Percentiles rank a stretch among this genome's conserved stretches.
phyloP scores from a whole-genome alignment of 2,329 filamentous ascomycete species.

The Neurospora sp. region DNA sequence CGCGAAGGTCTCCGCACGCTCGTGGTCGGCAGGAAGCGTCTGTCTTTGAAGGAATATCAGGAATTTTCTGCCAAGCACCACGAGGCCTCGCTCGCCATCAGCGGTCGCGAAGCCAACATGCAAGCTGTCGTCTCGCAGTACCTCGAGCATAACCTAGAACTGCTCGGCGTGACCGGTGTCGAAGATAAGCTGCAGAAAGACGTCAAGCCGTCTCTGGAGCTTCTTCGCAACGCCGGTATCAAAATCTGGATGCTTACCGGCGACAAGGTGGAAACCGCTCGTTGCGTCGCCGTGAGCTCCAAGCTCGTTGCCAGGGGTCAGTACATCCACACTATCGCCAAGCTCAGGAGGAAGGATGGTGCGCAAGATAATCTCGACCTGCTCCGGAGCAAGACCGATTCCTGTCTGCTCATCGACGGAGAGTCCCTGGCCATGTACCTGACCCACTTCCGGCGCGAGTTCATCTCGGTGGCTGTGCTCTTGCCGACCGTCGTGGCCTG shows the following conservation, averaged over 20 bases:
- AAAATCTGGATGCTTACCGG: conserved; percentile 99
- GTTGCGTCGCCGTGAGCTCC: conserved; percentile 89
- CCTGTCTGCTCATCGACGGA: conserved; percentile 86
- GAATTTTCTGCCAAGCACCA: conserved; percentile 69
- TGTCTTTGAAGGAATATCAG: conserved; percentile 68
- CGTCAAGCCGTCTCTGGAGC: conserved; percentile 89
- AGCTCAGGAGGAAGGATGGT: conserved; percentile 71
- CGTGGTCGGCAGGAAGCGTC: conserved; percentile 83
- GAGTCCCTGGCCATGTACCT: conserved; percentile 81
- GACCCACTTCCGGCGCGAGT: conserved; percentile 69
- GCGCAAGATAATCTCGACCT: conserved; percentile 86
- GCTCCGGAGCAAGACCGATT: conserved; percentile 75
- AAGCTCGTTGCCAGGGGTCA: conserved; percentile 90
- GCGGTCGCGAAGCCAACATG: conserved; percentile 72
- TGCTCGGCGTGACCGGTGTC: conserved; percentile 94
- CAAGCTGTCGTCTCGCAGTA: conserved; percentile 67
- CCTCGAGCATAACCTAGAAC: conserved; percentile 79
- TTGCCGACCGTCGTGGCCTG: conserved; percentile 92
- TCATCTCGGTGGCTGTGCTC: conserved; percentile 78
- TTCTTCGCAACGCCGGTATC: conserved; percentile 91
- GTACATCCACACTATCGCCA: conserved; percentile 88
- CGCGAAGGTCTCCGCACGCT: conserved; percentile 88
- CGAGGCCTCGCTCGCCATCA: conserved; percentile 70
- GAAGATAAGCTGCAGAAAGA: conserved; percentile 95
- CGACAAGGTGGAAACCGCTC: conserved; percentile 95